These are phyloP conservation scores for Exophiala sideris DNA, from an alignment of 2,329 filamentous ascomycete species.

Conservation along the genomic window DNA sequence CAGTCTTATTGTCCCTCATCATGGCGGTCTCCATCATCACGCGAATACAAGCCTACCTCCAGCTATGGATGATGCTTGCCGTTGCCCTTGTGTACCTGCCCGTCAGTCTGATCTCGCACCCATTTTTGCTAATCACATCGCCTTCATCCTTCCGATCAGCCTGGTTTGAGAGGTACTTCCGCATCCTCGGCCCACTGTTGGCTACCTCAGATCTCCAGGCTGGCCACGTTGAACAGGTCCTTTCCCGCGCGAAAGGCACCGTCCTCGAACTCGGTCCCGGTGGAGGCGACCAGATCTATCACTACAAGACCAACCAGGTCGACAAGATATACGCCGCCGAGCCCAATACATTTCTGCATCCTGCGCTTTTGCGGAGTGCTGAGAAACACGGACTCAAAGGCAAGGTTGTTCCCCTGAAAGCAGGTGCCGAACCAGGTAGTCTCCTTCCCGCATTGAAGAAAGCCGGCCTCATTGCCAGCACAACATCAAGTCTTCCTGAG, in stretches of 20 bases:
- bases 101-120: constrained; percentile 15
- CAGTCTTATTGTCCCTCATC: background rate
- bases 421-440: constrained; percentile 41
- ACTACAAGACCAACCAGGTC: constrained; percentile 35
- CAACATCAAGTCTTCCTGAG: constrained; percentile 36
- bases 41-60: constrained; percentile 14
- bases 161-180: constrained; percentile 27
- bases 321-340: constrained; percentile 42
- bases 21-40: constrained; percentile 12
- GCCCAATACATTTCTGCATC: constrained; percentile 37
- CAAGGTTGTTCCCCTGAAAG: constrained; percentile 40
- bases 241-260: constrained; percentile 33
- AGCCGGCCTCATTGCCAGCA: constrained; percentile 37
- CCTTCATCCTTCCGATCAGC: constrained; percentile 19
- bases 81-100: constrained; percentile 19
- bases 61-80: constrained; percentile 14
- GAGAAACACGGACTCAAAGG: constrained; percentile 32
- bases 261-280: constrained; percentile 48
- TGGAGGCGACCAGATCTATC: constrained; percentile 43
- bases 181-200: constrained; percentile 23
- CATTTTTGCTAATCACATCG: constrained; percentile 17
- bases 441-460: constrained; percentile 47
- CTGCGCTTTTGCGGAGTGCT: constrained; percentile 33
- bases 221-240: constrained; percentile 26
- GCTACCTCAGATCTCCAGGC: constrained; percentile 20